Evolutionary conservation across 331 rosid genomes (phyloP).

Genomic region (Rhamnella rubrinervis): DNA sequence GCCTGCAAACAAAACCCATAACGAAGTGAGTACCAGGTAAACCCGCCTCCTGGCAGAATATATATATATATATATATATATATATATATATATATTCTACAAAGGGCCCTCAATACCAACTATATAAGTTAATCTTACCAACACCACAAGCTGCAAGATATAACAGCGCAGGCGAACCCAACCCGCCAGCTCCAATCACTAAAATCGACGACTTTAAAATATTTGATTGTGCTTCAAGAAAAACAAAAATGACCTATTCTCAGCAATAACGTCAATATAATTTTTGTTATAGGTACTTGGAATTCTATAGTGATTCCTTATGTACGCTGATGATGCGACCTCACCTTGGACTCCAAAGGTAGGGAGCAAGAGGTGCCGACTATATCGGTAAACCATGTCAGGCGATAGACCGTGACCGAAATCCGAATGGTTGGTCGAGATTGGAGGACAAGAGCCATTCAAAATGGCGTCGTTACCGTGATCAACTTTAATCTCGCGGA

Average conservation of each 20-base stretch:
- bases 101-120: not conserved
- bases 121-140: slow-evolving; percentile 41
- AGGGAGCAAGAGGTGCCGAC: slow-evolving; percentile 93
- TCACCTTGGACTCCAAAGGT: slow-evolving; percentile 84
- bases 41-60: not conserved
- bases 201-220: slow-evolving; percentile 74
- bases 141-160: slow-evolving; percentile 90
- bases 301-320: not conserved
- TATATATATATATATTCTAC: no score
- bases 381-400: slow-evolving; percentile 76
- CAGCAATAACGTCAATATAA: not conserved
- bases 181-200: slow-evolving; percentile 95
- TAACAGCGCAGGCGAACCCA: slow-evolving; percentile 88
- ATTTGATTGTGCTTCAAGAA: slow-evolving; percentile 64
- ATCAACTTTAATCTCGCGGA: slow-evolving; percentile 37
- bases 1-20: slow-evolving; percentile 41
- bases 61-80: no score
- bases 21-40: slow-evolving; percentile 24
- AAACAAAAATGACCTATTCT: not conserved
- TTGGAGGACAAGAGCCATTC: slow-evolving; percentile 39
- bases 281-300: not conserved
- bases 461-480: slow-evolving; percentile 28
- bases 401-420: slow-evolving; percentile 49
- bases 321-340: not conserved
- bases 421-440: slow-evolving; percentile 15